Conservation (phyloP, 345 rosid species). For the Lagerstroemia speciosa region DNA sequence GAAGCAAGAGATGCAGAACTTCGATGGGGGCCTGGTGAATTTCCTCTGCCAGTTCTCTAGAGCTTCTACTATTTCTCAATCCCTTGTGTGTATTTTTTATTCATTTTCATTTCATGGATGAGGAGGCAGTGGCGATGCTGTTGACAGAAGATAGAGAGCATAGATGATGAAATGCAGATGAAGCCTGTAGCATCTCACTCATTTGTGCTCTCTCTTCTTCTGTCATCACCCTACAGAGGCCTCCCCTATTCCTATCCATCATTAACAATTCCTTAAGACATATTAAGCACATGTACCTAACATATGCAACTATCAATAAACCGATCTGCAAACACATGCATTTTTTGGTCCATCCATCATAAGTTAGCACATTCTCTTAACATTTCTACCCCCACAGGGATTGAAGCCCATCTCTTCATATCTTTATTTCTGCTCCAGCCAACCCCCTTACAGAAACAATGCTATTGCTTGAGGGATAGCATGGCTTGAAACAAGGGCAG, state of each 20-base stretch:
- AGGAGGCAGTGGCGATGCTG: slow-evolving; percentile 31
- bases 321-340: no score
- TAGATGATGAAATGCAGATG: slow-evolving; percentile 39
- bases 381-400: no score
- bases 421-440: no score
- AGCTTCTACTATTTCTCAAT: background rate
- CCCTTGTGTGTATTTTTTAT: background rate
- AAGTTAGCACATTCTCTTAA: no score
- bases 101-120: background rate
- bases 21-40: background rate
- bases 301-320: background rate
- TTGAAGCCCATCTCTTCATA: no score
- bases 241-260: slow-evolving; percentile 6
- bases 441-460: no score
- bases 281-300: background rate
- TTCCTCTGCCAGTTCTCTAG: no score
- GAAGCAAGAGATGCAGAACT: background rate
- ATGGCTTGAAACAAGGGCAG: no score
- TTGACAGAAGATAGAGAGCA: slow-evolving; percentile 96
- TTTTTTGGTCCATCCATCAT: no score
- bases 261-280: background rate
- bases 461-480: no score
- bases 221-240: slow-evolving; percentile 50
- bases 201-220: slow-evolving; percentile 80
- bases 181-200: slow-evolving; percentile 30